A percentile compares a stretch with the other conserved stretches of the same genome.
Conservation (phyloP, 2,329 filamentous ascomycete species). For the Blumeria hordei region DNA sequence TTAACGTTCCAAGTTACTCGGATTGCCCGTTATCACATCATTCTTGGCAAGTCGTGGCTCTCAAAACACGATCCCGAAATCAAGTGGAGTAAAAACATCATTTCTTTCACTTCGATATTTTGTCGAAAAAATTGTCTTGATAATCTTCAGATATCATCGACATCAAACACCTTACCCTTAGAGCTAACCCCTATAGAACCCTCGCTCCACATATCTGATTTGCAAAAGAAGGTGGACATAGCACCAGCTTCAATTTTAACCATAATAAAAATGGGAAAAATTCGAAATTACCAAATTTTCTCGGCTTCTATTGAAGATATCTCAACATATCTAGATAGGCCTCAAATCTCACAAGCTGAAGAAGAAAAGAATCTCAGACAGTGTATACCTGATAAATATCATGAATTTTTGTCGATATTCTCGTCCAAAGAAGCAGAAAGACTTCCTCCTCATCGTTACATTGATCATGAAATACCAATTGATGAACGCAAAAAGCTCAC, state of each 20-base stretch:
- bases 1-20: not conserved
- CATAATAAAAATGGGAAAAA: not conserved
- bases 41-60: slow-evolving; percentile 1
- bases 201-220: not conserved
- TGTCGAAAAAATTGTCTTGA: not conserved
- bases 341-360: not conserved
- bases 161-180: not conserved
- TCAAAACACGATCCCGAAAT: slow-evolving; percentile 1
- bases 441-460: not conserved
- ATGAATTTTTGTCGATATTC: not conserved
- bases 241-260: not conserved
- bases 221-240: not conserved
- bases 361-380: not conserved
- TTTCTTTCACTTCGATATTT: not conserved
- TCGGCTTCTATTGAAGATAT: too few relatives aligned
- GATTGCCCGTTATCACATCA: slow-evolving; percentile 1
- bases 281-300: too few relatives aligned
- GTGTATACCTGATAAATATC: not conserved
- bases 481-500: not conserved
- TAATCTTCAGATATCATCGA: not conserved
- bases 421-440: not conserved
- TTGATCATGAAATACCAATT: slow-evolving; percentile 1
- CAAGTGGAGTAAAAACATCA: not conserved
- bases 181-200: not conserved
- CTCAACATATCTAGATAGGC: not conserved